These are phyloP conservation scores for Lantana camara DNA, from an alignment of 257 asterid genomes.

Conservation along the genomic window DNA sequence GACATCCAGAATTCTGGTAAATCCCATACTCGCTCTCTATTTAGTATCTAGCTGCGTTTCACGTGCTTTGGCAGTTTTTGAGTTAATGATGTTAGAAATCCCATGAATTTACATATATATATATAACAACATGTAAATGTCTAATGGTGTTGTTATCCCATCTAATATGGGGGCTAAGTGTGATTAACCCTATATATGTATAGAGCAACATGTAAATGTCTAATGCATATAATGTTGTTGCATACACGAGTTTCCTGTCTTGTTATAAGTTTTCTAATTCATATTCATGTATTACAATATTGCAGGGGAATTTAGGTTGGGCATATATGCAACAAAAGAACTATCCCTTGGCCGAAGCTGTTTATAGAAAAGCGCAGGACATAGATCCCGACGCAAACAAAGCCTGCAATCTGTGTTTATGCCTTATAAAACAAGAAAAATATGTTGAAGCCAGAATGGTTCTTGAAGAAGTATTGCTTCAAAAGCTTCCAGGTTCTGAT, in stretches of 20 bases:
- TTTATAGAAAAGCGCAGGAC: slow-evolving; percentile 70
- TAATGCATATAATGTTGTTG: neutral
- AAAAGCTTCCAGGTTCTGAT: slow-evolving; percentile 54
- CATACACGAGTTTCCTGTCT: neutral
- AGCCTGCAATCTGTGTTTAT: slow-evolving; percentile 72
- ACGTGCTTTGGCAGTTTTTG: neutral
- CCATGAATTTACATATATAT: neutral
- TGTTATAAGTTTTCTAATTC: neutral
- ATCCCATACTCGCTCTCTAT: neutral
- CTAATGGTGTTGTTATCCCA: too few species aligned
- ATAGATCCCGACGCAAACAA: slow-evolving; percentile 84
- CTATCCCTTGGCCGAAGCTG: slow-evolving; percentile 69
- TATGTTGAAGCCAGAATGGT: slow-evolving; percentile 59
- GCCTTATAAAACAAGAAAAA: slow-evolving; percentile 68
- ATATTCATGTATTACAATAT: neutral
- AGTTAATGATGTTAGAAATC: neutral
- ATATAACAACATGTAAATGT: neutral
- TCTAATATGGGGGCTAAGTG: too few species aligned
- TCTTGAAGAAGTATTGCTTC: slow-evolving; percentile 58
- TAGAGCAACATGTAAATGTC: neutral
- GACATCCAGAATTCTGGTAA: slow-evolving; percentile 84
- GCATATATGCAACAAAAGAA: slow-evolving; percentile 84
- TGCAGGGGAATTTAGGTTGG: slow-evolving; percentile 95
- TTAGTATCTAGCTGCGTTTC: neutral
- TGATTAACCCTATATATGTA: too few species aligned